These are phyloP conservation scores for Coemansia sp. DNA, from an alignment of 192 early-diverging fungal species.

Conservation along the genomic window DNA sequence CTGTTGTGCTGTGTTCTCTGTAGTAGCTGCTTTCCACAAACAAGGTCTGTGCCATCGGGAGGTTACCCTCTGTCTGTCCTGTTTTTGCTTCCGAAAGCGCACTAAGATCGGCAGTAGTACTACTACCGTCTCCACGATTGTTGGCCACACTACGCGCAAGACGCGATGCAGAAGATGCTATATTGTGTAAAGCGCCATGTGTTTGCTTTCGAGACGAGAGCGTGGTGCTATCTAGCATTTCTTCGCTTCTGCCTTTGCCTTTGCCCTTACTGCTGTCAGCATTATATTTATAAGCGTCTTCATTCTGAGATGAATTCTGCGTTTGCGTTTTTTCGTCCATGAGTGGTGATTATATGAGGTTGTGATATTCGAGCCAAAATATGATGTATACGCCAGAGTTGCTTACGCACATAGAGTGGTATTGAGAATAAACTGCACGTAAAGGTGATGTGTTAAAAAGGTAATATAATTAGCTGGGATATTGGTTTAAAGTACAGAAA, in stretches of 20 bases:
- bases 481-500: too few species aligned
- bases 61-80: slow-evolving; percentile 11
- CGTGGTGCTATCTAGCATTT: not conserved
- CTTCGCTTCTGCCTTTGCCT: not conserved
- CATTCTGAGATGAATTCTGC: not conserved
- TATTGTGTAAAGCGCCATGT: not conserved
- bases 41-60: slow-evolving; percentile 22
- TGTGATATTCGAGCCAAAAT: not conserved
- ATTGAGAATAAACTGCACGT: too few species aligned
- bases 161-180: slow-evolving; percentile 25
- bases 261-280: not conserved
- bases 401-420: not conserved
- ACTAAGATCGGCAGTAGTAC: slow-evolving; percentile 7
- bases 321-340: not conserved
- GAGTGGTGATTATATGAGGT: too few species aligned
- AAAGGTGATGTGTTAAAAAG: too few species aligned
- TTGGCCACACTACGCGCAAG: slow-evolving; percentile 26
- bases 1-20: slow-evolving; percentile 40
- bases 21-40: slow-evolving; percentile 17
- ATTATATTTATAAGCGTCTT: not conserved
- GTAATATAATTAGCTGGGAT: too few species aligned
- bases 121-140: slow-evolving; percentile 16
- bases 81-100: slow-evolving; percentile 30
- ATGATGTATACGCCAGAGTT: not conserved
- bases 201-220: not conserved